A percentile compares a stretch with the other conserved stretches of the same genome.
Conservation (phyloP, 305 asterid species). For the Striga hermonthica region DNA sequence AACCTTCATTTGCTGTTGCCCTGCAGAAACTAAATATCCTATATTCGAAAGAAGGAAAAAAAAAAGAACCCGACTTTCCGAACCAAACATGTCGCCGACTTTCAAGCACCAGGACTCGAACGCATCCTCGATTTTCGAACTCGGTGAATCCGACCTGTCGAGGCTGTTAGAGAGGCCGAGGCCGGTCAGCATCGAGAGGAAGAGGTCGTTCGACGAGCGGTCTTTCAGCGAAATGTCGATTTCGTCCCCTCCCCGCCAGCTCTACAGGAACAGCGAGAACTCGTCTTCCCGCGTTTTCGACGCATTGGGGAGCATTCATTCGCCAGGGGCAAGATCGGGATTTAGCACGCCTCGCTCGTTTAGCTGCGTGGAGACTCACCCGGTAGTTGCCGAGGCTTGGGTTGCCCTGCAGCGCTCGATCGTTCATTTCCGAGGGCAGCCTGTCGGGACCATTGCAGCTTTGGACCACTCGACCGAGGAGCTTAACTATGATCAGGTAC, state of each 20-base stretch:
- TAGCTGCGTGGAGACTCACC: constrained; percentile 63
- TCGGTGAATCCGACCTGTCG: constrained; percentile 61
- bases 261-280: constrained; percentile 50
- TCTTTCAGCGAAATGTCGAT: constrained; percentile 79
- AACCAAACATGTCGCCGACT: constrained; percentile 48
- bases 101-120: constrained; percentile 43
- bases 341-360: constrained; percentile 71
- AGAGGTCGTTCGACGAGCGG: constrained; percentile 88
- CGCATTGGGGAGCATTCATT: constrained; percentile 46
- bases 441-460: constrained; percentile 95
- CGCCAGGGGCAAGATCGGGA: constrained; percentile 57
- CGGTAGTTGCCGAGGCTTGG: constrained; percentile 88
- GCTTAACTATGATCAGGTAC: constrained; percentile 90
- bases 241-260: constrained; percentile 59
- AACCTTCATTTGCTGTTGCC: constrained; percentile 1
- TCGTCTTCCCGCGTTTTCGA: constrained; percentile 70
- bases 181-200: constrained; percentile 61
- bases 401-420: constrained; percentile 67
- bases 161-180: constrained; percentile 61
- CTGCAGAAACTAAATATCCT: constrained; percentile 28
- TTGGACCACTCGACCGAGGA: constrained; percentile 78
- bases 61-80: neutral
- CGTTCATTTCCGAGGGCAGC: constrained; percentile 75
- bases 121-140: constrained; percentile 59
- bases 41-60: neutral